Conservation (phyloP, 2,329 filamentous ascomycete species). For the Colletotrichum musicola region DNA sequence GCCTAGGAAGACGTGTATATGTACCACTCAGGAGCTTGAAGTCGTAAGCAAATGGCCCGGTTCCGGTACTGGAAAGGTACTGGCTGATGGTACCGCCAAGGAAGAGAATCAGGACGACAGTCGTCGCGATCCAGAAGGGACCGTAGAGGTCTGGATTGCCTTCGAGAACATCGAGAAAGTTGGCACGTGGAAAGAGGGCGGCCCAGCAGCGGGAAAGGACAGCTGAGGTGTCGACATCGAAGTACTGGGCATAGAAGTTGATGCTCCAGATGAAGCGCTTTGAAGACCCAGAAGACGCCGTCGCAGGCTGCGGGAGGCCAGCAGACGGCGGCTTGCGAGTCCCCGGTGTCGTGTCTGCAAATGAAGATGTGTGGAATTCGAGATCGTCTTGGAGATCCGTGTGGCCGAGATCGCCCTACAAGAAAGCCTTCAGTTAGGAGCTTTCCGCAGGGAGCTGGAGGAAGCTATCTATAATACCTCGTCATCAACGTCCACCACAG, state of each 20-base stretch:
- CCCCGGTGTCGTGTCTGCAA: constrained; percentile 70
- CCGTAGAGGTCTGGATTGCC: constrained; percentile 98
- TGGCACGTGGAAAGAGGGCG: constrained; percentile 89
- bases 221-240: constrained; percentile 95
- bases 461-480: constrained; percentile 75
- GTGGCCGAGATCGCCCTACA: constrained; percentile 93
- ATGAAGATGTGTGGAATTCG: constrained; percentile 96
- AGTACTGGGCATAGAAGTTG: constrained; percentile 96
- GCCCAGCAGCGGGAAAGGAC: constrained; percentile 89
- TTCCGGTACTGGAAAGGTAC: constrained; percentile 79
- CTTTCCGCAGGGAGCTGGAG: background rate
- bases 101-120: constrained; percentile 95
- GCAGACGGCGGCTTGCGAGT: constrained; percentile 60
- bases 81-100: constrained; percentile 94
- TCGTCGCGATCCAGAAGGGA: constrained; percentile 98
- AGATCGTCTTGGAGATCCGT: constrained; percentile 99
- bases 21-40: constrained; percentile 87
- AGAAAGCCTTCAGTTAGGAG: constrained; percentile 32
- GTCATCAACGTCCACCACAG: constrained; percentile 96
- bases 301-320: constrained; percentile 68
- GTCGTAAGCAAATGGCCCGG: constrained; percentile 87
- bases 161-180: constrained; percentile 97
- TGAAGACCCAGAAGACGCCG: constrained; percentile 61
- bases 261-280: constrained; percentile 95
- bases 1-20: constrained; percentile 42